A percentile compares a stretch with the other conserved stretches of the same genome.
Conservation (phyloP, 2,329 filamentous ascomycete genomes). For the Botrytis byssoidea region DNA sequence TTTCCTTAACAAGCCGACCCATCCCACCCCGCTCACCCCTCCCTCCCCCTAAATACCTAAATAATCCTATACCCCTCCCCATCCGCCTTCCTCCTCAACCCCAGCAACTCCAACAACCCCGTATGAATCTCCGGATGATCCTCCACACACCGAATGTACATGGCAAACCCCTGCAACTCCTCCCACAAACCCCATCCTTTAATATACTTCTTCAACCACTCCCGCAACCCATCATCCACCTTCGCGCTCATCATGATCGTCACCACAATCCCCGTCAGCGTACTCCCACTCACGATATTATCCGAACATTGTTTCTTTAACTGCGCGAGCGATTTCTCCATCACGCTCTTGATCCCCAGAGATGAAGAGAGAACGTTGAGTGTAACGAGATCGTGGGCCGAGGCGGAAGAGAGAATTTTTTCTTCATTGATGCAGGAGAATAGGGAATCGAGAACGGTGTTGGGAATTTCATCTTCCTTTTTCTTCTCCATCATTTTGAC, state of each 20-base stretch:
- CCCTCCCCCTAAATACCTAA: background rate
- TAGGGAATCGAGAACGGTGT: slow-evolving; percentile 29
- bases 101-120: slow-evolving; percentile 25
- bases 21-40: too few species aligned
- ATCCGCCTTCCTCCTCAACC: slow-evolving; percentile 20
- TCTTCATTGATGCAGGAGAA: slow-evolving; percentile 35
- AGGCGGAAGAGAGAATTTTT: slow-evolving; percentile 19
- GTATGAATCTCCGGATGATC: slow-evolving; percentile 23
- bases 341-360: slow-evolving; percentile 27
- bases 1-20: too few species aligned
- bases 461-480: slow-evolving; percentile 30
- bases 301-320: slow-evolving; percentile 26
- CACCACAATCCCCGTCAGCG: slow-evolving; percentile 25
- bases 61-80: slow-evolving; percentile 25
- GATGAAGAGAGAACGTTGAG: slow-evolving; percentile 31
- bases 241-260: slow-evolving; percentile 28
- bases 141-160: slow-evolving; percentile 9
- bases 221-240: slow-evolving; percentile 30
- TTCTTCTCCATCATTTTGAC: slow-evolving; percentile 33
- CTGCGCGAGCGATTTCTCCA: slow-evolving; percentile 25
- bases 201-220: slow-evolving; percentile 30
- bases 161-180: background rate
- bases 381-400: slow-evolving; percentile 32
- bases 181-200: slow-evolving; percentile 12
- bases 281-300: background rate